These are phyloP conservation scores for Russula olivacea DNA, from an alignment of 768 basidiomycete genomes.

Conservation along the genomic window DNA sequence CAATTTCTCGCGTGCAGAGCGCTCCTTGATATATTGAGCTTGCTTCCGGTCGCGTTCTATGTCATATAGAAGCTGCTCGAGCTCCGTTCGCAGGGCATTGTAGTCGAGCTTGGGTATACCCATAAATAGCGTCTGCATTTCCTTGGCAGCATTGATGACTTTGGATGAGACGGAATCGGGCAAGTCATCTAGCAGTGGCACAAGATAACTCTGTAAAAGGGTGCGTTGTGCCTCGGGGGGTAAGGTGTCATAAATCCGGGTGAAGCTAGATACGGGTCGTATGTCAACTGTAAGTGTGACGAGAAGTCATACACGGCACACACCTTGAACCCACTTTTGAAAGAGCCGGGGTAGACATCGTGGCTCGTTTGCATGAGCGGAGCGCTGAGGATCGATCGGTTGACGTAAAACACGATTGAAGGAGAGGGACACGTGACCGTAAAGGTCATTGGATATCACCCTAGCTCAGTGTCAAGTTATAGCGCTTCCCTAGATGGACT, in stretches of 20 bases:
- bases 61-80: constrained; percentile 47
- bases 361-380: neutral
- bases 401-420: neutral
- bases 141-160: constrained; percentile 38
- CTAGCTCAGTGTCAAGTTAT: neutral
- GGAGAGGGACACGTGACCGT: neutral
- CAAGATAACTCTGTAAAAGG: constrained; percentile 47
- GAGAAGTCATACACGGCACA: neutral
- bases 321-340: neutral
- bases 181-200: constrained; percentile 42
- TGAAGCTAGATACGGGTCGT: neutral
- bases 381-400: neutral
- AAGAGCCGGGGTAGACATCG: no score
- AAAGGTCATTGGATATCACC: neutral
- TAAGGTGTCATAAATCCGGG: constrained; percentile 41
- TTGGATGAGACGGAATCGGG: constrained; percentile 36
- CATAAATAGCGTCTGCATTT: constrained; percentile 36
- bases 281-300: no score
- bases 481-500: neutral
- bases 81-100: constrained; percentile 48
- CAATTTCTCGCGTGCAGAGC: constrained; percentile 49
- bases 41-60: constrained; percentile 50
- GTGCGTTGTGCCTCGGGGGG: constrained; percentile 47
- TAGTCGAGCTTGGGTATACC: constrained; percentile 47
- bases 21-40: constrained; percentile 44